Evolutionary conservation across 805 yeast species (phyloP).

Genomic region (Metschnikowia anglica): DNA sequence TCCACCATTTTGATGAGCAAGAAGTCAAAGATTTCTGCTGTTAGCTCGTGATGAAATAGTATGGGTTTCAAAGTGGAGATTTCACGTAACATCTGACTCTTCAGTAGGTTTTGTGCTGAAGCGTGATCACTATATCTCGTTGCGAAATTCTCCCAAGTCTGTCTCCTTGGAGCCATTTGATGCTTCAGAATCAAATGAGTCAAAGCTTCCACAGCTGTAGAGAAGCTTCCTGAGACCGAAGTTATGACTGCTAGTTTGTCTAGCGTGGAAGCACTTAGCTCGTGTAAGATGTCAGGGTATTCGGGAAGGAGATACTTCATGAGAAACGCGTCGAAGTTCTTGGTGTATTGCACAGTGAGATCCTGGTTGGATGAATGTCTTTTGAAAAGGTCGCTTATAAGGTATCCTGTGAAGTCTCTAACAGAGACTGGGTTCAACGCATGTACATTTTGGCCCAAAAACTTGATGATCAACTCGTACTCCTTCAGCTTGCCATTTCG

Average conservation of each 20-base stretch:
- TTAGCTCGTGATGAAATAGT: conserved; percentile 27
- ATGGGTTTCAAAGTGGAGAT: conserved; percentile 28
- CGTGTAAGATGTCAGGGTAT: conserved; percentile 16
- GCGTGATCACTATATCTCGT: conserved; percentile 17
- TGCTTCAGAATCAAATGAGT: conserved; percentile 14
- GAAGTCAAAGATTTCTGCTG: conserved; percentile 21
- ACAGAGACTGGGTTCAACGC: conserved; percentile 15
- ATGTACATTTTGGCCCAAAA: conserved; percentile 14
- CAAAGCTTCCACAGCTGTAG: conserved; percentile 16
- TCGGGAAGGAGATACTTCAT: conserved; percentile 10
- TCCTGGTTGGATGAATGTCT: neutral
- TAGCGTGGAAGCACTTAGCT: conserved; percentile 22
- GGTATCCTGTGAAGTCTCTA: conserved; percentile 14
- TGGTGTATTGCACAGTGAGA: conserved; percentile 13
- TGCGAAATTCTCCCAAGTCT: conserved; percentile 24
- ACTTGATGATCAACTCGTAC: conserved; percentile 16
- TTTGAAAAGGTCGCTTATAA: conserved; percentile 18
- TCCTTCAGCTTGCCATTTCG: conserved; percentile 16
- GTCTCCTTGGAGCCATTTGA: conserved; percentile 24
- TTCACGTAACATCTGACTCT: conserved; percentile 21
- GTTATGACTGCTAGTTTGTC: conserved; percentile 27
- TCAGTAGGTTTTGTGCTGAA: conserved; percentile 3
- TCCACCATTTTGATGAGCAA: conserved; percentile 24
- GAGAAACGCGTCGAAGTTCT: conserved; percentile 13
- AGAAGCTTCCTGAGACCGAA: conserved; percentile 19